These are phyloP conservation scores for Pterocarpus macrocarpus DNA, from an alignment of 306 rosid species.

Conservation along the genomic window DNA sequence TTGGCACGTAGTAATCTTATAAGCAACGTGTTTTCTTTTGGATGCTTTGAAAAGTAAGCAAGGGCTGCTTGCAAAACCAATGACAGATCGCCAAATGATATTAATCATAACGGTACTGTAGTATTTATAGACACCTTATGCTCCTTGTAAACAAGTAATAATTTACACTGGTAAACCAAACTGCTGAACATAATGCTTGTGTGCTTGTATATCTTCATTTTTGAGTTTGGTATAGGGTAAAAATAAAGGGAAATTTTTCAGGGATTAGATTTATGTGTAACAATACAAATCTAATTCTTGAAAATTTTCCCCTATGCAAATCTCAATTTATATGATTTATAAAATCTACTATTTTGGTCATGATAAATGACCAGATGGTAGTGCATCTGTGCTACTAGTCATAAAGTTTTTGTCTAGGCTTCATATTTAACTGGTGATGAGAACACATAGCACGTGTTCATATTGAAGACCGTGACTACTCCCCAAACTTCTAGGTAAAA, in stretches of 20 bases:
- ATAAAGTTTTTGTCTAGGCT: neutral
- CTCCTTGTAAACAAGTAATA: conserved; percentile 1
- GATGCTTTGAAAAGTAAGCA: neutral
- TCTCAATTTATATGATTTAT: neutral
- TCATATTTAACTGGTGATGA: conserved; percentile 7
- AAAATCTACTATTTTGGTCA: neutral
- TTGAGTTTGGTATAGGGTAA: too few species aligned
- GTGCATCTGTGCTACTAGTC: conserved; percentile 17
- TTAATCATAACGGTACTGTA: too few species aligned
- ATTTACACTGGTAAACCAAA: neutral
- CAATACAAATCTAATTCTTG: too few species aligned
- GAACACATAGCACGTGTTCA: neutral
- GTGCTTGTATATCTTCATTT: too few species aligned
- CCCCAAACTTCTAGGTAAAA: conserved; percentile 30
- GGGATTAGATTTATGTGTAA: too few species aligned
- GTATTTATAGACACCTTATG: neutral
- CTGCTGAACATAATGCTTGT: neutral
- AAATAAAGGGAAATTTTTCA: too few species aligned
- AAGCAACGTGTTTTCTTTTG: conserved; percentile 9
- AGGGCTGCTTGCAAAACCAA: neutral
- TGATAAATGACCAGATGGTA: conserved; percentile 8
- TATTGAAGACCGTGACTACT: conserved; percentile 25
- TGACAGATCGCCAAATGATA: too few species aligned
- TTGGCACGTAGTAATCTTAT: conserved; percentile 8
- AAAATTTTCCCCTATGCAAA: too few species aligned